Base-by-base conservation (phyloP, 2,329 filamentous ascomycete species). In the Botrytis aclada region DNA sequence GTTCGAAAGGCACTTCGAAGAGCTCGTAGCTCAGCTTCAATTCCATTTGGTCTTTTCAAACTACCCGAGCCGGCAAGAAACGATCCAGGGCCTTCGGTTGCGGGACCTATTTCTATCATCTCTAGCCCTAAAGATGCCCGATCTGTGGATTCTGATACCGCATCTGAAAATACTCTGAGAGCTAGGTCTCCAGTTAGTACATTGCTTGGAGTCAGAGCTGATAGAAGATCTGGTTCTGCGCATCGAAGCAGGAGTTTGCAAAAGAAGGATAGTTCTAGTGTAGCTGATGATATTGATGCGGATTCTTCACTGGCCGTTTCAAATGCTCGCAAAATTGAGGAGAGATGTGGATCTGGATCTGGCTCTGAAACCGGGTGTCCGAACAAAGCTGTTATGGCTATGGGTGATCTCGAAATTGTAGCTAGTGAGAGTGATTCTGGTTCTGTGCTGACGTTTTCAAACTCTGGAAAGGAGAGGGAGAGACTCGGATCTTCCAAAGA, bases 151-250 rank as follows among this genome's bases (percentile, higher is more conserved):
- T 69, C 65, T 16, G 47, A 41, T 18, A 56, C 34, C 22, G 34
- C 12, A 8, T 69, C 65, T 7, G 37, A 56, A 41, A 41, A 56
- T 25, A 69, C 65, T 32, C 8, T 56, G 25, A 69, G 47, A 69
- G 65, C 65, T 41, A 69, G 65, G 54, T 69, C 65, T 69, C 65
- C 65, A 56, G 65, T 69, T 32, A 56, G 65, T 25, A 56, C 37
- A 18, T 16, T 69, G 18, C 65, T 69, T 22, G 37, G 65, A 14
- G 25, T 67, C 47, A 29, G 47, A 37, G 16, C 5, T 22, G 37
- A 47, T 25, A 65, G 29, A n/a, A 65, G 29, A 47, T 64, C 45
- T 34, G 66, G 20, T 18, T 69, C 20, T 39, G 34, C 34, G 10
- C 20, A 14, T 32, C 39, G 32, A 56, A 39, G 25, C 9, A 56